Evolutionary conservation across 257 asterid genomes (phyloP).

Genomic region (Solanum clarkiae): DNA sequence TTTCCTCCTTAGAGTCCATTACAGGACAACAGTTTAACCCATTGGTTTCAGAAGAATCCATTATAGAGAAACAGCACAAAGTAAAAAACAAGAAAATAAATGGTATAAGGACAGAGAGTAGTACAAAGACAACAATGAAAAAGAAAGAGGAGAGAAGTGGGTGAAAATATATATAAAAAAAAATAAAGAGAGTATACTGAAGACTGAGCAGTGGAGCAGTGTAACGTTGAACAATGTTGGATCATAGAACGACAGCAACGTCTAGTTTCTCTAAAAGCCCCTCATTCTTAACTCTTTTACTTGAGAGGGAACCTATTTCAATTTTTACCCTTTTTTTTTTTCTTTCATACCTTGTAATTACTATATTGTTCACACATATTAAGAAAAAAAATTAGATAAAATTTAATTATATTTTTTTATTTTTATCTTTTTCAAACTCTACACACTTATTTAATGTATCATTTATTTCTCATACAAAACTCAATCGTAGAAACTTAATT

Average conservation of each 20-base stretch:
- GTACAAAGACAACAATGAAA: neutral
- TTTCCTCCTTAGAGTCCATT: neutral
- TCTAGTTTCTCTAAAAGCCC: neutral
- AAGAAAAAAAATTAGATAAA: too few relatives aligned
- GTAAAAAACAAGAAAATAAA: neutral
- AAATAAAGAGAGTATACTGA: neutral
- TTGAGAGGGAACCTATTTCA: neutral
- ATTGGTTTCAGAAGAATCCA: neutral
- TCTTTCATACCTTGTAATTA: too few relatives aligned
- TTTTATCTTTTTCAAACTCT: too few relatives aligned
- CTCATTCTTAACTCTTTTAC: neutral
- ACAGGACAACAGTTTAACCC: neutral
- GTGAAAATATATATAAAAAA: neutral
- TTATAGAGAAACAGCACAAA: neutral
- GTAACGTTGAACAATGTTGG: neutral
- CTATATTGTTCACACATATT: too few relatives aligned
- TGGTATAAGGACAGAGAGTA: neutral
- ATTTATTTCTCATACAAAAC: too few relatives aligned
- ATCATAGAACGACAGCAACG: neutral
- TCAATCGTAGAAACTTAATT: too few relatives aligned
- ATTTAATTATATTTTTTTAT: too few relatives aligned
- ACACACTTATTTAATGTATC: too few relatives aligned
- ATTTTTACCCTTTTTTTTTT: neutral
- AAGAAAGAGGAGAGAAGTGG: neutral
- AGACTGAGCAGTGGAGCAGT: neutral